phyloP scores from a whole-genome alignment of 2,329 filamentous ascomycete species.

The Penicillium expansum region DNA sequence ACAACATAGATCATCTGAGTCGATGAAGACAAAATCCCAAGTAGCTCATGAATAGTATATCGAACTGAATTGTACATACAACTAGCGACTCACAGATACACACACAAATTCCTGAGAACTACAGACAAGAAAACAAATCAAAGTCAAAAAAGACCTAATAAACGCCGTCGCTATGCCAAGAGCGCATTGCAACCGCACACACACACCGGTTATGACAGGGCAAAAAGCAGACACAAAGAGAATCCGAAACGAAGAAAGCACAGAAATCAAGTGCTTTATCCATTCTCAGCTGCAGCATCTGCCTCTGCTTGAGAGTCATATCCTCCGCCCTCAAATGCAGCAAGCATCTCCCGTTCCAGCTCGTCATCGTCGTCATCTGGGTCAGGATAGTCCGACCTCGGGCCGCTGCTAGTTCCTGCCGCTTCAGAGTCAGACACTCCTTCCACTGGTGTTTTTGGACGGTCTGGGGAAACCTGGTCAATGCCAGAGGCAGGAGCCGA shows the following conservation, averaged over 20 bases:
- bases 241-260: neutral
- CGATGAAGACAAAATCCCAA: neutral
- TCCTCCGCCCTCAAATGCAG: constrained; percentile 53
- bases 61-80: neutral
- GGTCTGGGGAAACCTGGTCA: neutral
- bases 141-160: constrained; percentile 10
- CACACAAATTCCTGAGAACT: neutral
- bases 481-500: constrained; percentile 22
- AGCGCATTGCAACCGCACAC: constrained; percentile 27
- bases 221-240: constrained; percentile 2
- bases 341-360: constrained; percentile 56
- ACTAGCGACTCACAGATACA: neutral
- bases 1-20: neutral
- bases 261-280: constrained; percentile 16
- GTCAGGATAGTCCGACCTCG: constrained; percentile 27
- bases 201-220: constrained; percentile 8
- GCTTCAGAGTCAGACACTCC: constrained; percentile 29
- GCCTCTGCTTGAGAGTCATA: constrained; percentile 38
- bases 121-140: neutral
- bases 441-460: neutral
- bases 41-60: neutral
- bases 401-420: constrained; percentile 28
- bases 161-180: constrained; percentile 35
- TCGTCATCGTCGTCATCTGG: constrained; percentile 48
- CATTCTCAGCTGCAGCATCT: constrained; percentile 34